Evolutionary conservation across 2,329 filamentous ascomycete genomes (phyloP).

Genomic region (Triangularia setosa): DNA sequence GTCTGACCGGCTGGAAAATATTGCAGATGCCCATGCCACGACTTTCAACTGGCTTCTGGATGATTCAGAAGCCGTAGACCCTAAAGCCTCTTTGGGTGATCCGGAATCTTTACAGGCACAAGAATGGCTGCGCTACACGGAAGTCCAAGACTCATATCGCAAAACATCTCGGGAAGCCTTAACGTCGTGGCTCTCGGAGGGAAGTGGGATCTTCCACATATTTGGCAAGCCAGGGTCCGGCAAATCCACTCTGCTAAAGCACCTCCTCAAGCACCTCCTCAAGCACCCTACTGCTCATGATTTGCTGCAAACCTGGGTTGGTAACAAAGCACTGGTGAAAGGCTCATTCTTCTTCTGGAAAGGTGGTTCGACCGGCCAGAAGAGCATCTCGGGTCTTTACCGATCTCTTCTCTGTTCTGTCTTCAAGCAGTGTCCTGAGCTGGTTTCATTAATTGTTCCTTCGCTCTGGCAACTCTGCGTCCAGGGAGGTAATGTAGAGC

Average conservation of each 20-base stretch:
- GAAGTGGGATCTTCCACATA: neutral
- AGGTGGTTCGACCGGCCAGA: neutral
- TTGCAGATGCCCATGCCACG: neutral
- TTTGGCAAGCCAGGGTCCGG: neutral
- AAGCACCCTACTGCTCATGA: neutral
- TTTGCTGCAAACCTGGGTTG: neutral
- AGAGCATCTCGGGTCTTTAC: neutral
- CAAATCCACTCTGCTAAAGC: neutral
- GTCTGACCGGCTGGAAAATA: neutral
- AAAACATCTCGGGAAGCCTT: neutral
- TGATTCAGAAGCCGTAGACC: neutral
- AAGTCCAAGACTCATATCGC: neutral
- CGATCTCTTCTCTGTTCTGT: neutral
- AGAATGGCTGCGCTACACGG: neutral
- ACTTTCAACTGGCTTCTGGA: neutral
- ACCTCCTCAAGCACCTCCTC: neutral
- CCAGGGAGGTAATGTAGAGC: neutral
- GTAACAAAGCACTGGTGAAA: neutral
- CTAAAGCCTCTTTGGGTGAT: neutral
- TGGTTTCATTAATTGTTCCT: neutral
- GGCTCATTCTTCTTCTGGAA: neutral
- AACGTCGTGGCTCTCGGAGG: neutral
- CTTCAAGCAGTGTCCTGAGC: neutral
- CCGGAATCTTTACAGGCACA: neutral
- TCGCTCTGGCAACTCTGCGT: neutral